Base-by-base conservation (phyloP, 108 stramenopile genomes). In the Nitzschia sp. region DNA sequence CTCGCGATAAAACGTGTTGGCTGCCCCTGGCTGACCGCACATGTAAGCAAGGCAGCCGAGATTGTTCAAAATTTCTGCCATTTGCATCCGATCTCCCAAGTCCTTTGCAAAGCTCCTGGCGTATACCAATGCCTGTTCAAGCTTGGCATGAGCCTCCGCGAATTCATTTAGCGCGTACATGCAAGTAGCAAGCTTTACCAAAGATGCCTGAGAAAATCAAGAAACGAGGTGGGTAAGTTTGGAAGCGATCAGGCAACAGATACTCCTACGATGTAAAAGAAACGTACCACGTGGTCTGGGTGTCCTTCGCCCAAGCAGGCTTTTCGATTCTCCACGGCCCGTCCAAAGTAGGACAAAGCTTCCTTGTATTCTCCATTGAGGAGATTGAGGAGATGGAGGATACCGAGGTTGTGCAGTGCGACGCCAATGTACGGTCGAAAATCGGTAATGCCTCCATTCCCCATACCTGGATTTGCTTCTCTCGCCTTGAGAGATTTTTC, bases 61-160 rank as follows among this genome's bases (percentile, higher is more conserved):
- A 53, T 85, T 85, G 54, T 85, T 85, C 34, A 78, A 31, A 35
- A 80, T 73, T 45, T 85, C 84, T 21, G 77, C 73, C 36, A 81
- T 52, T 44, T 71, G 80, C 26, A 71, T 57, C 2, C 58, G 71
- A 36, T 81, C 84, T 48, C 67, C 47, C 16, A 79, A 25, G 11
- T 66, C 38, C 32, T 27, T n/a, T 17, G 50, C 19, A 46, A 22
- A 23, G 13, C 28, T 25, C 45, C 63, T 68, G 25, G 67, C 73
- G 58, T 56, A 65, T 5, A 52, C 59, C 27, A 75, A 45, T 22
- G 73, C 76, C 56, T 58, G 66, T 30, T 72, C 70, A 3, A 83
- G 55, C 27, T 45, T 63, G 11, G 48, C 50, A 17, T 72, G 70
- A 1, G 84, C 72, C 23, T 72, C 69, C 1, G 60, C 50, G 36